Evolutionary conservation across 2,329 filamentous ascomycete species (phyloP), one percentile per base, ranked within the genome.

Genomic region (Rutstroemia sp.): DNA sequence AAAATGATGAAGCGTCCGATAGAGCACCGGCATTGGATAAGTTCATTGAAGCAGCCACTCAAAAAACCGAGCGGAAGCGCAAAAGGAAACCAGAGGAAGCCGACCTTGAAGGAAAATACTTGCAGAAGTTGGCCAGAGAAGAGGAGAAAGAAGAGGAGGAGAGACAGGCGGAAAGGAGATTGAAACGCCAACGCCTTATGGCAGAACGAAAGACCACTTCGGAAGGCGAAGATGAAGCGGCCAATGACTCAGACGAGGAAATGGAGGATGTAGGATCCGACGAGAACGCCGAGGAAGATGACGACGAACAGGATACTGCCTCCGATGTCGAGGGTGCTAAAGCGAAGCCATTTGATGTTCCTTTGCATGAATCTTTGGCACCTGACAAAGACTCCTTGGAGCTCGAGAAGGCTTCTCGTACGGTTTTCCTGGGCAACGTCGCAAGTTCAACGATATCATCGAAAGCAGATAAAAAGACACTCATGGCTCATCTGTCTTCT

Each of bases 371-470:
- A 67, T 82, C 78, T 55, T 75, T 81, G 41, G 71, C 69, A 61
- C 76, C 73, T 54, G 72, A 73, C 69, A 79, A 75, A 73, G 83
- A 78, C 71, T 75, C 64, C 48, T 74, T 76, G 21, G 88, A 95
- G 61, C 66, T 95, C 2, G 89, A 95, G 57, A 96, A 95, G 75
- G 88, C 92, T 8, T 82, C 82, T 57, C 87, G 94, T 56, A 99
- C 94, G 6, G 84, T 97, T 44, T 99, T 97, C 73, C 76, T 99
- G 12, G 88, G 88, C 67, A 99, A 99, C 67, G 89, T 99, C 47
- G 91, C 91, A 14, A 86, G 81, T 21, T 78, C 86, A 52, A 90
- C 89, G 44, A 89, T 97, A 66, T 88, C 84, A 49, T 91, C 88
- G 27, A 95, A 95, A 68, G 73, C 84, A 2, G 86, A 85, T 37